Percentiles rank a stretch among this genome's conserved stretches.
phyloP scores from a whole-genome alignment of 495 filamentous ascomycete species.

The Tuber borchii region DNA sequence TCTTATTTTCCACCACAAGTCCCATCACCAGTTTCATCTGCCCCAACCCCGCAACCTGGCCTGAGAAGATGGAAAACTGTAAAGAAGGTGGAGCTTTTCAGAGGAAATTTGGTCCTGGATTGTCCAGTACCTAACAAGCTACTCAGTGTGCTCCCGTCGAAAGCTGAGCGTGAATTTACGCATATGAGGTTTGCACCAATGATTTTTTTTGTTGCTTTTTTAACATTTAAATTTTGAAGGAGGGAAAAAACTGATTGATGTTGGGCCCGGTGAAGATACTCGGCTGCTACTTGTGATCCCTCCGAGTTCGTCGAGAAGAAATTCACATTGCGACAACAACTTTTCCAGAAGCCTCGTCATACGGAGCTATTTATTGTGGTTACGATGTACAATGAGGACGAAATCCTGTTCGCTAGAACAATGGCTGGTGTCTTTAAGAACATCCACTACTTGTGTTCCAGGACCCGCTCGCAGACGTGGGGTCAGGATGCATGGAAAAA shows the following conservation, averaged over 20 bases:
- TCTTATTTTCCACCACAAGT: constrained; percentile 26
- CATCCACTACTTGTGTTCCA: constrained; percentile 90
- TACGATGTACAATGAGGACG: constrained; percentile 99
- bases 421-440: constrained; percentile 99
- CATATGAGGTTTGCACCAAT: constrained; percentile 62
- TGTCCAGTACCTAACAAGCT: constrained; percentile 90
- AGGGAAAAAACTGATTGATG: neutral
- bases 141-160: constrained; percentile 67
- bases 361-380: constrained; percentile 97
- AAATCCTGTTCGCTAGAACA: constrained; percentile 90
- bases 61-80: constrained; percentile 95
- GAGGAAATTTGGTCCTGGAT: constrained; percentile 94
- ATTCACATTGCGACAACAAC: constrained; percentile 86
- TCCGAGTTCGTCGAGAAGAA: constrained; percentile 75
- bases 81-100: constrained; percentile 93
- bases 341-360: constrained; percentile 87
- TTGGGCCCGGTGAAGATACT: constrained; percentile 50
- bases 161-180: constrained; percentile 87
- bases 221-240: neutral
- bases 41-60: constrained; percentile 55
- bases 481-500: constrained; percentile 99
- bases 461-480: constrained; percentile 91
- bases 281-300: constrained; percentile 93
- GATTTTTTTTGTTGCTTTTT: neutral
- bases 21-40: constrained; percentile 40